These are phyloP conservation scores for Niveomyces coronatus DNA, from an alignment of 2,329 filamentous ascomycete genomes.

Conservation along the genomic window DNA sequence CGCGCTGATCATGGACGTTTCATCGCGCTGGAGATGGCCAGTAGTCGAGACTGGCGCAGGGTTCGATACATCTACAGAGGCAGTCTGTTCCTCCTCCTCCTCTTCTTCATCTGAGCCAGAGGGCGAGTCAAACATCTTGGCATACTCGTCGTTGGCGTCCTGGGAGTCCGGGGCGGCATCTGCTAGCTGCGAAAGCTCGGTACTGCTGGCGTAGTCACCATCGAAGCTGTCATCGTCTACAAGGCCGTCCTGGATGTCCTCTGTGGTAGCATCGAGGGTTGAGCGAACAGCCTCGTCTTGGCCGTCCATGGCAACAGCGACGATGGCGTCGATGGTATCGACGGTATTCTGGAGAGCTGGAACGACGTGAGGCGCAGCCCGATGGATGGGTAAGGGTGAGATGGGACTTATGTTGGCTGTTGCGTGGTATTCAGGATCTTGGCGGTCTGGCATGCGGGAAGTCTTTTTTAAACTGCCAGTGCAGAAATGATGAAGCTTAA, in stretches of 20 bases:
- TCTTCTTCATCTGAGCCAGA: constrained; percentile 26
- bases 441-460: constrained; percentile 16
- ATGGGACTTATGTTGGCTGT: constrained; percentile 42
- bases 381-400: constrained; percentile 38
- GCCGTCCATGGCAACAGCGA: constrained; percentile 23
- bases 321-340: constrained; percentile 39
- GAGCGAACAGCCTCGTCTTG: constrained; percentile 20
- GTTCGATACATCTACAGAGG: constrained; percentile 29
- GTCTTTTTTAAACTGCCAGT: background rate
- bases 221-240: constrained; percentile 39
- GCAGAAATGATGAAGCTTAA: constrained; percentile 6
- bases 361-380: constrained; percentile 35
- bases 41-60: constrained; percentile 32
- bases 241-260: constrained; percentile 25
- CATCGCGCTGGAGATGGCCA: constrained; percentile 29
- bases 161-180: constrained; percentile 17
- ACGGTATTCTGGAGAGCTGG: constrained; percentile 43
- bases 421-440: constrained; percentile 38
- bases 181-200: constrained; percentile 19
- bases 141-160: constrained; percentile 38
- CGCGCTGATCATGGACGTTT: constrained; percentile 19
- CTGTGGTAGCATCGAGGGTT: constrained; percentile 22
- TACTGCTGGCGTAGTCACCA: constrained; percentile 33
- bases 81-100: constrained; percentile 23
- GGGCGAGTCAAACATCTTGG: constrained; percentile 41